These are phyloP conservation scores for Sporobolomyces roseus DNA, from an alignment of 768 basidiomycete genomes.

Conservation along the genomic window DNA sequence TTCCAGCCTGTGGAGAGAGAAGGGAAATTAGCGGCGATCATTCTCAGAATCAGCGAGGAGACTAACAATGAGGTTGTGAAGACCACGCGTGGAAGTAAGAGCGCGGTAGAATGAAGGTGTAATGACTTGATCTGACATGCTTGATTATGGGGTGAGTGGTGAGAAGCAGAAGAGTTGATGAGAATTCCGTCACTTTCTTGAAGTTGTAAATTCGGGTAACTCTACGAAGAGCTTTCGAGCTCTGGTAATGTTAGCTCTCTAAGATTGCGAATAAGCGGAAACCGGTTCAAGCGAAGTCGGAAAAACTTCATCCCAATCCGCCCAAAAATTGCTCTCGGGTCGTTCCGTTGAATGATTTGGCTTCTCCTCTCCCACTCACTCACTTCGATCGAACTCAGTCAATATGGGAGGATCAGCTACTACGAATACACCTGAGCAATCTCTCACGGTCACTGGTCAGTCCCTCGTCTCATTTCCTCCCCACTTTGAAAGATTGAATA, in stretches of 20 bases:
- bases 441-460: slow-evolving; percentile 36
- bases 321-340: too few relatives aligned
- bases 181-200: too few relatives aligned
- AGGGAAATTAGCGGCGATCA: background rate
- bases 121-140: slow-evolving; percentile 1
- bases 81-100: background rate
- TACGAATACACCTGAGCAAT: background rate
- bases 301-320: too few relatives aligned
- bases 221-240: too few relatives aligned
- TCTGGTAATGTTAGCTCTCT: too few relatives aligned
- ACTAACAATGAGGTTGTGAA: slow-evolving; percentile 30
- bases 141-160: background rate
- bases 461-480: background rate
- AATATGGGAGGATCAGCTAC: background rate
- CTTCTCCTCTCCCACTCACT: background rate
- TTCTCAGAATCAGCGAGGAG: background rate
- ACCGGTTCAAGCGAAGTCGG: too few relatives aligned
- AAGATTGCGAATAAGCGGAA: too few relatives aligned
- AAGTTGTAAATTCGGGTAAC: too few relatives aligned
- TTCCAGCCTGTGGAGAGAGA: slow-evolving; percentile 8
- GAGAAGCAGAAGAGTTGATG: too few relatives aligned
- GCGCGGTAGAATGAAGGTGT: slow-evolving; percentile 8
- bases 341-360: too few relatives aligned
- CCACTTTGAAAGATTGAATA: background rate
- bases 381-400: background rate